Evolutionary conservation across 495 filamentous ascomycete genomes (phyloP).

Genomic region (Mycothermus thermophilus): DNA sequence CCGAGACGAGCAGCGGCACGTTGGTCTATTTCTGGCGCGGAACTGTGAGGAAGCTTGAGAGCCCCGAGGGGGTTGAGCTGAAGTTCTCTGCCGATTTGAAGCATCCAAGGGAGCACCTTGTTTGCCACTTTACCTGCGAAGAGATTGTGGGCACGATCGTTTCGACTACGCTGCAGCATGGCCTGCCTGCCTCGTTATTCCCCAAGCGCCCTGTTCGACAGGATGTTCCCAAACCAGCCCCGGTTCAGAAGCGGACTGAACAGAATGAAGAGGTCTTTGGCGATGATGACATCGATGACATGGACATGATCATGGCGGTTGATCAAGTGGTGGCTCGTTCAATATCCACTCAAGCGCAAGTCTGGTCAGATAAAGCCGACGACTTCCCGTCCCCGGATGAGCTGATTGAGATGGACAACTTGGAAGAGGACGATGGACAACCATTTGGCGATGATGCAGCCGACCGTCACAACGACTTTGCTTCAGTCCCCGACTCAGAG

Average conservation of each 20-base stretch:
- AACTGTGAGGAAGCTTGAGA: slow-evolving; percentile 53
- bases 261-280: no score
- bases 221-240: no score
- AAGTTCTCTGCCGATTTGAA: slow-evolving; percentile 47
- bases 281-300: slow-evolving; percentile 13
- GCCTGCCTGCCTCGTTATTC: slow-evolving; percentile 46
- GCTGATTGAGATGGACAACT: no score
- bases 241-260: no score
- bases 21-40: slow-evolving; percentile 66
- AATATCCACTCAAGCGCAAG: no score
- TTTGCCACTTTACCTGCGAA: slow-evolving; percentile 73
- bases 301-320: slow-evolving; percentile 15
- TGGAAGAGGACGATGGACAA: no score
- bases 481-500: no score
- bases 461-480: slow-evolving; percentile 9
- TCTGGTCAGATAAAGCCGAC: no score
- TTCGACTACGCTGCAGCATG: slow-evolving; percentile 45
- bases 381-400: no score
- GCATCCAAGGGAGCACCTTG: slow-evolving; percentile 41
- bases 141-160: slow-evolving; percentile 75
- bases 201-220: slow-evolving; percentile 7
- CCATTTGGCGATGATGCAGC: no score
- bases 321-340: slow-evolving; percentile 6
- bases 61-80: slow-evolving; percentile 39
- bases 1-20: slow-evolving; percentile 59